Evolutionary conservation across 495 filamentous ascomycete species (phyloP).

Genomic region (Penicillium alfredii): DNA sequence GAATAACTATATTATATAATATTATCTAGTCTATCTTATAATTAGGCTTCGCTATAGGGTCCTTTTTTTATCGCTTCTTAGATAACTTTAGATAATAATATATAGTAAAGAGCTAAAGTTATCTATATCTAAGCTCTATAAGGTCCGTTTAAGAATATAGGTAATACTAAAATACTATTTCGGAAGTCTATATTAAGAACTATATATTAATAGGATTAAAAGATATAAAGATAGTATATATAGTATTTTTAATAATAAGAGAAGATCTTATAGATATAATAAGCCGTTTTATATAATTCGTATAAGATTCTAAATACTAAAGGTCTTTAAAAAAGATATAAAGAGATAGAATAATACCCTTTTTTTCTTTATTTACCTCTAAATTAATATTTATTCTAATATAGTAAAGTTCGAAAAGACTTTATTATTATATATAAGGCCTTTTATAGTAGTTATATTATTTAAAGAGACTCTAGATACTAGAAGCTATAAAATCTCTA

Average conservation of each 20-base stretch:
- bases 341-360: slow-evolving; percentile 24
- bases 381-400: slow-evolving; percentile 20
- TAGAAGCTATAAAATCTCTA: slow-evolving; percentile 12
- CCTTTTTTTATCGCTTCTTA: slow-evolving; percentile 13
- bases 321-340: slow-evolving; percentile 32
- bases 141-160: slow-evolving; percentile 5
- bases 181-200: slow-evolving; percentile 19
- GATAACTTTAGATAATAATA: slow-evolving; percentile 21
- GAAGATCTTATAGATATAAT: slow-evolving; percentile 10
- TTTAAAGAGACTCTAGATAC: slow-evolving; percentile 8
- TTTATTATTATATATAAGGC: slow-evolving; percentile 11
- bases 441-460: slow-evolving; percentile 4
- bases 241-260: slow-evolving; percentile 12
- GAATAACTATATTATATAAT: slow-evolving; percentile 23
- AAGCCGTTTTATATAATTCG: slow-evolving; percentile 23
- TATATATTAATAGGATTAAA: neutral
- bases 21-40: slow-evolving; percentile 16
- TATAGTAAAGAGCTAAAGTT: slow-evolving; percentile 23
- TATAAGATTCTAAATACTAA: slow-evolving; percentile 24
- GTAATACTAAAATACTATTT: slow-evolving; percentile 11
- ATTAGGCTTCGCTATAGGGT: slow-evolving; percentile 16
- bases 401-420: slow-evolving; percentile 24
- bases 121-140: slow-evolving; percentile 12
- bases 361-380: slow-evolving; percentile 8
- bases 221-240: slow-evolving; percentile 3